Evolutionary conservation across 1,139 yeast species (phyloP).

Genomic region (Lipomyces yarrowii): DNA sequence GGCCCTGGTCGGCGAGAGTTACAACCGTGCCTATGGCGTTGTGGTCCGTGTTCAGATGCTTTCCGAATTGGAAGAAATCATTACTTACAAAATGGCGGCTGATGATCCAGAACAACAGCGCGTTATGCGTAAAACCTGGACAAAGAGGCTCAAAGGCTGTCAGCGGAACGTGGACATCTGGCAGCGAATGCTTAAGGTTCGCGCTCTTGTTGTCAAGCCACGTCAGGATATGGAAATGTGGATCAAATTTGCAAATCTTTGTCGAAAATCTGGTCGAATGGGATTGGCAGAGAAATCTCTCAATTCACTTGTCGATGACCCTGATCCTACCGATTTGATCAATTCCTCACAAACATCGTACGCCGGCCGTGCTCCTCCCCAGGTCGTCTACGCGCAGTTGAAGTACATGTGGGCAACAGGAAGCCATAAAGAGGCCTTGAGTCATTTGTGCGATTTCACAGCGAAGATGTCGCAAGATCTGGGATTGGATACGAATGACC

Average conservation of each 20-base stretch:
- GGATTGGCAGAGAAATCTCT: slow-evolving; percentile 92
- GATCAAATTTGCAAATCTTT: slow-evolving; percentile 95
- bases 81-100: slow-evolving; percentile 81
- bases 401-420: slow-evolving; percentile 98
- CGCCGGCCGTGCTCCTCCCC: slow-evolving; percentile 68
- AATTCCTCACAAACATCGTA: slow-evolving; percentile 8
- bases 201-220: slow-evolving; percentile 92
- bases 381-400: slow-evolving; percentile 93
- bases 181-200: slow-evolving; percentile 93
- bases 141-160: slow-evolving; percentile 85
- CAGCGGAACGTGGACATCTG: slow-evolving; percentile 97
- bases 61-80: slow-evolving; percentile 94
- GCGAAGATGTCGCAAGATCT: slow-evolving; percentile 87
- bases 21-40: slow-evolving; percentile 94
- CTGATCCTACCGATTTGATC: slow-evolving; percentile 44
- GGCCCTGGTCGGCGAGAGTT: slow-evolving; percentile 92
- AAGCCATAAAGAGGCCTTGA: slow-evolving; percentile 80
- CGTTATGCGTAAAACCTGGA: slow-evolving; percentile 91
- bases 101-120: slow-evolving; percentile 74
- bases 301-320: slow-evolving; percentile 60
- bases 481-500: slow-evolving; percentile 58
- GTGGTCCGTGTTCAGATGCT: slow-evolving; percentile 96
- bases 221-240: slow-evolving; percentile 97
- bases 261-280: slow-evolving; percentile 90
- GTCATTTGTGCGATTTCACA: slow-evolving; percentile 85